Evolutionary conservation across 139 green algal genomes (phyloP).

Genomic region (Coccomyxa sp.): DNA sequence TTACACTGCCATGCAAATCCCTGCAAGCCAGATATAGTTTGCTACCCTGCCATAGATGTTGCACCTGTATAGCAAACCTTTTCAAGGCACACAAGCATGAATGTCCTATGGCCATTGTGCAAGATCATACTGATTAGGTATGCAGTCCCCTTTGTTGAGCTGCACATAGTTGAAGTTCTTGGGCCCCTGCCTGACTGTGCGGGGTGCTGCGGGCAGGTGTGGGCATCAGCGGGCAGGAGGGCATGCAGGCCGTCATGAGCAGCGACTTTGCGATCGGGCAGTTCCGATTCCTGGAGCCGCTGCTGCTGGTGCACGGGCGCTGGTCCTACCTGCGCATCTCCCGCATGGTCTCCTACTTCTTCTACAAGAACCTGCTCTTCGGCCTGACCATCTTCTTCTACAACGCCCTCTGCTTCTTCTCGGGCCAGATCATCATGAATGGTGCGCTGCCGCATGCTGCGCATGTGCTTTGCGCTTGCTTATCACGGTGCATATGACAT

Average conservation of each 20-base stretch:
- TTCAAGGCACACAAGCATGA: too few relatives aligned
- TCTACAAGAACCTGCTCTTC: slow-evolving; percentile 92
- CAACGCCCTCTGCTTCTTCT: slow-evolving; percentile 66
- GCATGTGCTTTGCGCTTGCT: not conserved
- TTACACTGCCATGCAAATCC: too few relatives aligned
- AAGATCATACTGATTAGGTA: too few relatives aligned
- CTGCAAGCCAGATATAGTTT: too few relatives aligned
- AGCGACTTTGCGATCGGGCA: slow-evolving; percentile 87
- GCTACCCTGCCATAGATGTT: too few relatives aligned
- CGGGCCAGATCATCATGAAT: slow-evolving; percentile 46
- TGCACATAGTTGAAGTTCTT: too few relatives aligned
- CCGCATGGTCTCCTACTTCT: slow-evolving; percentile 52
- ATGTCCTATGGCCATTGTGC: too few relatives aligned
- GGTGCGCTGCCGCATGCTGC: slow-evolving; percentile 13
- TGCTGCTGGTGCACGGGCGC: slow-evolving; percentile 87
- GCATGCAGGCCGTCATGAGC: slow-evolving; percentile 83
- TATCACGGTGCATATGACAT: not conserved
- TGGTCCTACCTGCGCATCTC: slow-evolving; percentile 73
- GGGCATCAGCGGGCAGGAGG: slow-evolving; percentile 89
- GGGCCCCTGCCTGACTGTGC: too few relatives aligned
- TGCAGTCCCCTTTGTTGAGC: too few relatives aligned
- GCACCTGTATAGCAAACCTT: too few relatives aligned
- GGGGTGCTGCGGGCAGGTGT: too few relatives aligned
- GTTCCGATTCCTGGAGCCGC: slow-evolving; percentile 73
- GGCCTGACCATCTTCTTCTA: slow-evolving; percentile 73